A percentile compares a stretch with the other conserved stretches of the same genome.
Conservation (phyloP, 2,329 filamentous ascomycete genomes). For the Pseudogymnoascus sp. region DNA sequence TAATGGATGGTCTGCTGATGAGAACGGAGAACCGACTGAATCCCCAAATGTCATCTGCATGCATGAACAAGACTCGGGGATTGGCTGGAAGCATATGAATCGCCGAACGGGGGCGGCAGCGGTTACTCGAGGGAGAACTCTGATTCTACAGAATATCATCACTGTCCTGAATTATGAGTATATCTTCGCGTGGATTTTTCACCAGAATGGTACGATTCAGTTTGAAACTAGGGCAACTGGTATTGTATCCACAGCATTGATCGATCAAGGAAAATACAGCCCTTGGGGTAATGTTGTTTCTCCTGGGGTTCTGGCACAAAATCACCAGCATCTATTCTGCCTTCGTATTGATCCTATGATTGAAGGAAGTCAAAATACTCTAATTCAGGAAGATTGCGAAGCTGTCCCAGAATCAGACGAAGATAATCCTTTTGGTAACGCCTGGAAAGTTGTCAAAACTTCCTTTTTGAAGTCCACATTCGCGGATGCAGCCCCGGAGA, state of each 20-base stretch:
- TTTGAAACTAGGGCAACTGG: constrained; percentile 87
- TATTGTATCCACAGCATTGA: constrained; percentile 83
- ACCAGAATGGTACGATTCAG: constrained; percentile 86
- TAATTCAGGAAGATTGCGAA: constrained; percentile 68
- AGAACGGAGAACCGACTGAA: constrained; percentile 63
- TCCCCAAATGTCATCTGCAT: constrained; percentile 95
- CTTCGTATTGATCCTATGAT: constrained; percentile 80
- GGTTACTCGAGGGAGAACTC: constrained; percentile 76
- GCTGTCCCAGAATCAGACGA: constrained; percentile 43
- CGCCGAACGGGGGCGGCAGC: constrained; percentile 84
- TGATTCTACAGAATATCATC: constrained; percentile 86
- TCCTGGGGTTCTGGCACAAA: constrained; percentile 84
- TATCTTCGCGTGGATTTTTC: constrained; percentile 79
- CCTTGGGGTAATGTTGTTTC: constrained; percentile 85
- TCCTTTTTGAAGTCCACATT: too few relatives aligned
- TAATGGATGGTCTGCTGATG: constrained; percentile 76
- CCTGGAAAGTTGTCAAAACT: constrained; percentile 37
- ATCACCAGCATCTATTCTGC: constrained; percentile 94
- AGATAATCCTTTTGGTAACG: constrained; percentile 85
- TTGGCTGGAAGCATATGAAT: constrained; percentile 90
- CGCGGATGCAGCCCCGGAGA: constrained; percentile 16
- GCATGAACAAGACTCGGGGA: constrained; percentile 86
- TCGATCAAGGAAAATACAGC: constrained; percentile 42
- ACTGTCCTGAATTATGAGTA: constrained; percentile 97
- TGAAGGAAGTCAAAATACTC: constrained; percentile 67